These are phyloP conservation scores for Kitagawia praeruptora DNA, from an alignment of 129 eudicot species.

Conservation along the genomic window DNA sequence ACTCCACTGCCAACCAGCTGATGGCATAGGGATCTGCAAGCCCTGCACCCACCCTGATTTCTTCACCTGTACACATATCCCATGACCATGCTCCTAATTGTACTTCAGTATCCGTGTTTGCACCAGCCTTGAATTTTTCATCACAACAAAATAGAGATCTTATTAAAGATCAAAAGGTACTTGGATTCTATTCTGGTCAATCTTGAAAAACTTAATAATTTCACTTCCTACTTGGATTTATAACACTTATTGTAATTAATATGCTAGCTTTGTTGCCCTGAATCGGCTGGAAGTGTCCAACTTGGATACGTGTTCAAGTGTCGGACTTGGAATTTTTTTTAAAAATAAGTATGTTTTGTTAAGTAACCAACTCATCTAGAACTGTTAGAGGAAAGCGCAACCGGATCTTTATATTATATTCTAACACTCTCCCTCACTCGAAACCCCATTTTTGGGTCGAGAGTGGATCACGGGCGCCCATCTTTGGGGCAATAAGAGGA, in stretches of 20 bases:
- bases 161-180: not conserved
- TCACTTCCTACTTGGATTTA: not conserved
- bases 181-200: not conserved
- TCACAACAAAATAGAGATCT: not conserved
- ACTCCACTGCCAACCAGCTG: slow-evolving; percentile 86
- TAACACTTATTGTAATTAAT: not conserved
- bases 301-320: not conserved
- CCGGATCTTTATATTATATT: no score
- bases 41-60: slow-evolving; percentile 87
- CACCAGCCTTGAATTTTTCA: slow-evolving; percentile 19
- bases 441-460: no score
- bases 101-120: slow-evolving; percentile 56
- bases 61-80: slow-evolving; percentile 74
- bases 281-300: not conserved
- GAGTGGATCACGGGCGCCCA: slow-evolving; percentile 5
- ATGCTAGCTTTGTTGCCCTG: not conserved
- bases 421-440: no score
- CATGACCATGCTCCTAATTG: slow-evolving; percentile 92
- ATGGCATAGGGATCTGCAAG: slow-evolving; percentile 65
- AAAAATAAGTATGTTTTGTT: not conserved
- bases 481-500: no score
- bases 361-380: no score
- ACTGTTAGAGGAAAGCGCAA: no score
- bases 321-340: not conserved
- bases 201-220: not conserved